These are phyloP conservation scores for Pyrenochaeta sp. DNA, from an alignment of 2,329 filamentous ascomycete species.

Conservation along the genomic window DNA sequence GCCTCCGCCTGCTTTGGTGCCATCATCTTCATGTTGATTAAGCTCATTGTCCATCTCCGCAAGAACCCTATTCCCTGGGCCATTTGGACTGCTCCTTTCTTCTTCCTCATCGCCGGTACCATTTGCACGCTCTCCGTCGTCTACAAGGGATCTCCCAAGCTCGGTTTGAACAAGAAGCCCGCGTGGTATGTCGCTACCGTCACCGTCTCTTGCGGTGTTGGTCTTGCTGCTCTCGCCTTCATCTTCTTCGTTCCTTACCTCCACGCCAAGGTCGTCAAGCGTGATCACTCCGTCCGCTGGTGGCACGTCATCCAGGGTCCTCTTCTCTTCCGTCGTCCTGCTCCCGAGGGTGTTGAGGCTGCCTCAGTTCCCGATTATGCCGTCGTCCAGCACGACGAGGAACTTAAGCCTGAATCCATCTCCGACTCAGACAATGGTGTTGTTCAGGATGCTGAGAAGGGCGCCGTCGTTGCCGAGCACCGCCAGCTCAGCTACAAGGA, in stretches of 20 bases:
- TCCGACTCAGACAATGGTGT: constrained; percentile 42
- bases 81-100: constrained; percentile 75
- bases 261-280: constrained; percentile 71
- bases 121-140: constrained; percentile 79
- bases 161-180: constrained; percentile 71
- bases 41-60: constrained; percentile 73
- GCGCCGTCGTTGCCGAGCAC: constrained; percentile 52
- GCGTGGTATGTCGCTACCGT: constrained; percentile 71
- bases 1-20: constrained; percentile 72
- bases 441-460: constrained; percentile 44
- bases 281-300: constrained; percentile 70
- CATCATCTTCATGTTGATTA: constrained; percentile 76
- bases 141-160: constrained; percentile 78
- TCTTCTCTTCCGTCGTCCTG: constrained; percentile 62
- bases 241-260: constrained; percentile 79
- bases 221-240: constrained; percentile 65
- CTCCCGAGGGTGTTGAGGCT: constrained; percentile 59
- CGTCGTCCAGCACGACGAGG: constrained; percentile 71
- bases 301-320: constrained; percentile 70
- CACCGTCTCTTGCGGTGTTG: constrained; percentile 69
- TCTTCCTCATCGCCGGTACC: constrained; percentile 78
- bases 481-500: constrained; percentile 67
- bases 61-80: constrained; percentile 76
- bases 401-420: constrained; percentile 31
- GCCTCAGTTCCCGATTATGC: constrained; percentile 77